Conservation (phyloP, 2,329 filamentous ascomycete genomes). For the Shiraia bambusicola region DNA sequence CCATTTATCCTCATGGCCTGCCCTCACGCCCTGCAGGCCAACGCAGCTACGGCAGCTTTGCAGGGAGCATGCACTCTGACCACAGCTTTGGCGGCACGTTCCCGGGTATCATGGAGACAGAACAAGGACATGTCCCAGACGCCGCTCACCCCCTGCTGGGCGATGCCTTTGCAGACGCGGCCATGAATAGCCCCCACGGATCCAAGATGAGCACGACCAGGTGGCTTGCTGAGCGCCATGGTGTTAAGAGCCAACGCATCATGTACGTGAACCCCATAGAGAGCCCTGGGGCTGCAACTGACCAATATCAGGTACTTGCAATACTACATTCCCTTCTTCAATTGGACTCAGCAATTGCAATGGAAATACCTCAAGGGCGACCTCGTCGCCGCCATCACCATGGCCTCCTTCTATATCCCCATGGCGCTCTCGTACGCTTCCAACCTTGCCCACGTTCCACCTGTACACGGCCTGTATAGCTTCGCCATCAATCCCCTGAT, state of each 20-base stretch:
- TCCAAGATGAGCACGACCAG: slow-evolving; percentile 72
- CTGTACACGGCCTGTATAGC: slow-evolving; percentile 90
- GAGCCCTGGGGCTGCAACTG: background rate
- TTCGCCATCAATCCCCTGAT: slow-evolving; percentile 91
- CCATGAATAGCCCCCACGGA: slow-evolving; percentile 44
- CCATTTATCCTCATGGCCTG: slow-evolving; percentile 68
- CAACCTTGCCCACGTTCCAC: slow-evolving; percentile 88
- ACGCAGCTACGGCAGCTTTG: slow-evolving; percentile 55
- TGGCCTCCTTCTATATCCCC: slow-evolving; percentile 97
- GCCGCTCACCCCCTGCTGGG: slow-evolving; percentile 44
- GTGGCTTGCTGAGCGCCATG: slow-evolving; percentile 70
- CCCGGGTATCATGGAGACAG: slow-evolving; percentile 33
- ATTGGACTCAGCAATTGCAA: slow-evolving; percentile 87
- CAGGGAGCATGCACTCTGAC: slow-evolving; percentile 52
- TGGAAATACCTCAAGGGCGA: slow-evolving; percentile 83
- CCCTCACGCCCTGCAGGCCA: slow-evolving; percentile 66
- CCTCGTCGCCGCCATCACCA: slow-evolving; percentile 83
- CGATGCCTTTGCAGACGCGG: slow-evolving; percentile 48
- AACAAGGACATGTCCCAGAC: slow-evolving; percentile 34
- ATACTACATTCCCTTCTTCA: slow-evolving; percentile 90
- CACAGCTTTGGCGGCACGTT: slow-evolving; percentile 44
- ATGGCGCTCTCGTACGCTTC: slow-evolving; percentile 93
- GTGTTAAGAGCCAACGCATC: slow-evolving; percentile 68
- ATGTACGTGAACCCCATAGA: slow-evolving; percentile 52
- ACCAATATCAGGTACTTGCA: slow-evolving; percentile 61